phyloP scores from a whole-genome alignment of 2,329 filamentous ascomycete genomes.

The Cercospora sojina region DNA sequence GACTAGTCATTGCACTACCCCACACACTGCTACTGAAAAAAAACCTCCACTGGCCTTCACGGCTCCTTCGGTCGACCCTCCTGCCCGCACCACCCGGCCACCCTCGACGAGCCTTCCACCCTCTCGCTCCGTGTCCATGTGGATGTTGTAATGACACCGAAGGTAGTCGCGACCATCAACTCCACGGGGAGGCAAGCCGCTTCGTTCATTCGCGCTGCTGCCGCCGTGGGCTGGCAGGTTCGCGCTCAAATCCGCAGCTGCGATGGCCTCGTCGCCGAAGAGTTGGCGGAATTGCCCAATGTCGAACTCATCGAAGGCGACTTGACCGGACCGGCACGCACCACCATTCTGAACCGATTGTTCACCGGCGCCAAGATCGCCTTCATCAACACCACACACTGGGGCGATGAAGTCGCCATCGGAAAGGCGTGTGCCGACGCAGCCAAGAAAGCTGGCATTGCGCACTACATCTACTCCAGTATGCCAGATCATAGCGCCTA shows the following conservation, averaged over 20 bases:
- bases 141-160: conserved; percentile 44
- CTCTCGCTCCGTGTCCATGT: conserved; percentile 20
- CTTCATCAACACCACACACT: conserved; percentile 97
- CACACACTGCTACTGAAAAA: conserved; percentile 12
- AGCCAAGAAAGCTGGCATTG: conserved; percentile 77
- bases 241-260: conserved; percentile 86
- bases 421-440: conserved; percentile 86
- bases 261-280: conserved; percentile 82
- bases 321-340: conserved; percentile 48
- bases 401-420: conserved; percentile 89
- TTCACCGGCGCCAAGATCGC: conserved; percentile 84
- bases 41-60: conserved; percentile 3
- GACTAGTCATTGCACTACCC: conserved; percentile 14
- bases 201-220: conserved; percentile 89
- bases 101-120: background rate
- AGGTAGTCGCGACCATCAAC: conserved; percentile 93
- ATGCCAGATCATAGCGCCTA: conserved; percentile 93
- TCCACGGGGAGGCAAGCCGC: conserved; percentile 93
- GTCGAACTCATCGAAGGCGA: conserved; percentile 71
- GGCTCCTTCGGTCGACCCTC: background rate
- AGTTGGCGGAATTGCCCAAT: conserved; percentile 79
- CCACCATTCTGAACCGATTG: conserved; percentile 33
- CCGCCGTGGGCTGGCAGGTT: conserved; percentile 89
- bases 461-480: conserved; percentile 93
- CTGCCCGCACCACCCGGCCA: background rate